A percentile compares a stretch with the other conserved stretches of the same genome.
Evolutionary conservation across 129 eudicot species (phyloP).

Genomic region (Dittrichia graveolens): DNA sequence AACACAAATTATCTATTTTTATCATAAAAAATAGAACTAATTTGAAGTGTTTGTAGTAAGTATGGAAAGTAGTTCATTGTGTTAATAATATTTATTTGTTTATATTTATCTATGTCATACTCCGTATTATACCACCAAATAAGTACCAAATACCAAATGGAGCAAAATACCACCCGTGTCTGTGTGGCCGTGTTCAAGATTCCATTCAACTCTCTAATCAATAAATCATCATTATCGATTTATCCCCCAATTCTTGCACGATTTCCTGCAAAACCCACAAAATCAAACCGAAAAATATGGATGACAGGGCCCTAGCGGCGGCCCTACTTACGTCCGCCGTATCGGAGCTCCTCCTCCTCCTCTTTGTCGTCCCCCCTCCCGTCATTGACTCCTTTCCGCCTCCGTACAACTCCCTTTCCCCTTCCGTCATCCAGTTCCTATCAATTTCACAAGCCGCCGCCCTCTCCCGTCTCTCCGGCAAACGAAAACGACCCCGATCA

Average conservation of each 20-base stretch:
- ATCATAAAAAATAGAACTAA: too few species aligned
- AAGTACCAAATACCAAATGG: too few species aligned
- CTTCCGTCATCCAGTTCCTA: constrained; percentile 54
- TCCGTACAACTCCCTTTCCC: constrained; percentile 32
- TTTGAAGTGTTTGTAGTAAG: too few species aligned
- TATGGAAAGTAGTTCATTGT: too few species aligned
- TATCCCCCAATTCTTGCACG: constrained; percentile 26
- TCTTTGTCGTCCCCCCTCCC: constrained; percentile 43
- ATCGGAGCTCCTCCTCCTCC: constrained; percentile 55
- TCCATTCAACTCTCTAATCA: constrained; percentile 35
- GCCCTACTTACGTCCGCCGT: constrained; percentile 66
- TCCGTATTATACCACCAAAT: too few species aligned
- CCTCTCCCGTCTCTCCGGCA: constrained; percentile 46
- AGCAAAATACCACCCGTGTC: too few species aligned
- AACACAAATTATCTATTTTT: too few species aligned
- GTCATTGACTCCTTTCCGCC: constrained; percentile 21
- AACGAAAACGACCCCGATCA: constrained; percentile 49
- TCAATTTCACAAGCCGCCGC: constrained; percentile 52
- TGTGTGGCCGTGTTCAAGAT: constrained; percentile 5
- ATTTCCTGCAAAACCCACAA: constrained; percentile 11
- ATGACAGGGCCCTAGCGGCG: constrained; percentile 51
- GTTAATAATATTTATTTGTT: too few species aligned
- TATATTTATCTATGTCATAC: too few species aligned
- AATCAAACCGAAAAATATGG: constrained; percentile 37
- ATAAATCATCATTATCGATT: background rate